Conservation (phyloP, 306 rosid genomes). For the Sophora flavescens region DNA sequence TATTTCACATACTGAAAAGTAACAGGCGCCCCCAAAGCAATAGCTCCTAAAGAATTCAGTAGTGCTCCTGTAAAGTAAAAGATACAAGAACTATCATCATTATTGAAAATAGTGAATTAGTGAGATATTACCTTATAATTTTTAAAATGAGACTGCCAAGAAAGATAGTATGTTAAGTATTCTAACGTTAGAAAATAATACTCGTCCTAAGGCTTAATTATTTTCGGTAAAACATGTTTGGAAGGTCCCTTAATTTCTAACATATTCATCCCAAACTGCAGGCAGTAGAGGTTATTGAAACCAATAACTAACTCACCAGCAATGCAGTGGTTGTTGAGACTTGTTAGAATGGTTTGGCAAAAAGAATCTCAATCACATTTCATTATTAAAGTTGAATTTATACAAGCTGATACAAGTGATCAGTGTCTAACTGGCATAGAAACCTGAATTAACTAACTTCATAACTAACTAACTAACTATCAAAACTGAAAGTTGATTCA, state of each 20-base stretch:
- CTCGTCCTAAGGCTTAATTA: not conserved
- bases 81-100: not conserved
- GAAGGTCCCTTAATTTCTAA: not conserved
- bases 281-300: not conserved
- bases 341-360: too few species aligned
- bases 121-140: not conserved
- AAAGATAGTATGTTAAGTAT: not conserved
- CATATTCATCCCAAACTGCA: constrained; percentile 3
- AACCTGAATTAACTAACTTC: too few species aligned
- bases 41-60: constrained; percentile 77
- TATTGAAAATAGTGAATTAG: not conserved
- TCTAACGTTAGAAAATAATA: not conserved
- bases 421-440: too few species aligned
- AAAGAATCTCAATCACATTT: too few species aligned
- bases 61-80: constrained; percentile 63
- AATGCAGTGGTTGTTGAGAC: not conserved
- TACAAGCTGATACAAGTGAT: too few species aligned
- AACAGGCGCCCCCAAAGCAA: constrained; percentile 88
- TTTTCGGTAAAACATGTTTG: not conserved
- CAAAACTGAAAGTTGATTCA: too few species aligned
- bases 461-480: too few species aligned
- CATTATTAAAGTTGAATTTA: too few species aligned
- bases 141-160: not conserved
- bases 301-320: not conserved
- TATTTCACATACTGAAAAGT: constrained; percentile 76